Evolutionary conservation across 1,139 yeast species (phyloP).

Genomic region (Kodamaea plutei): DNA sequence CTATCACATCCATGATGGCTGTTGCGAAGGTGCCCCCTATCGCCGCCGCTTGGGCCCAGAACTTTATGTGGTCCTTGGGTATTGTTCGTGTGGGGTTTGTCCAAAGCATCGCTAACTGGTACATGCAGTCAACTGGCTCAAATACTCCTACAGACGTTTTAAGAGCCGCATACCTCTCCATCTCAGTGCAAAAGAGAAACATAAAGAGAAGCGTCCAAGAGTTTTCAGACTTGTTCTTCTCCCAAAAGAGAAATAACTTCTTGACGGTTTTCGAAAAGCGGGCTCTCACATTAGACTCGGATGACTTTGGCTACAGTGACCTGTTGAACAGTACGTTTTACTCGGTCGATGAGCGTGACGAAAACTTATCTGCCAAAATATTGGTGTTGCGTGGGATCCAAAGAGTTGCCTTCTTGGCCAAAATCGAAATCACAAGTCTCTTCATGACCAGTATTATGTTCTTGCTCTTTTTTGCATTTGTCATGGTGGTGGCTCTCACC

Average conservation of each 20-base stretch:
- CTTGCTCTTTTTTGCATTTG: slow-evolving; percentile 73
- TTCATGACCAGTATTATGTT: slow-evolving; percentile 86
- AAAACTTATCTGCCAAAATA: slow-evolving; percentile 54
- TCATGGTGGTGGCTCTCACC: slow-evolving; percentile 60
- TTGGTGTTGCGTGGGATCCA: slow-evolving; percentile 86
- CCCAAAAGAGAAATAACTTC: slow-evolving; percentile 18
- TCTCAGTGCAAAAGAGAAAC: slow-evolving; percentile 68
- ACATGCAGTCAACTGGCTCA: slow-evolving; percentile 96
- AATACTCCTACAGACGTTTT: slow-evolving; percentile 66
- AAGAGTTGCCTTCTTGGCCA: slow-evolving; percentile 81
- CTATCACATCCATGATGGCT: slow-evolving; percentile 94
- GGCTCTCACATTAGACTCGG: slow-evolving; percentile 30
- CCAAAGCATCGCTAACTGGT: slow-evolving; percentile 89
- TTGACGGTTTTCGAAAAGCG: slow-evolving; percentile 23
- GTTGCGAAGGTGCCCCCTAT: slow-evolving; percentile 91
- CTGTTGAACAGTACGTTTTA: slow-evolving; percentile 50
- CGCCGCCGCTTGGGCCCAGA: slow-evolving; percentile 98
- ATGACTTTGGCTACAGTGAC: slow-evolving; percentile 46
- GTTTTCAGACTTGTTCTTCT: slow-evolving; percentile 16
- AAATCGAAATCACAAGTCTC: slow-evolving; percentile 78
- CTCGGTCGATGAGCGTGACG: slow-evolving; percentile 68
- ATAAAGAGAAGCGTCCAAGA: slow-evolving; percentile 25
- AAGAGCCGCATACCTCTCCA: slow-evolving; percentile 52
- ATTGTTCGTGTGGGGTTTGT: slow-evolving; percentile 75
- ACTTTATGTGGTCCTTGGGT: slow-evolving; percentile 96